Percentiles rank a stretch among this genome's conserved stretches.
phyloP scores from a whole-genome alignment of 2,329 filamentous ascomycete species.

The Aspergillus puulaauensis region DNA sequence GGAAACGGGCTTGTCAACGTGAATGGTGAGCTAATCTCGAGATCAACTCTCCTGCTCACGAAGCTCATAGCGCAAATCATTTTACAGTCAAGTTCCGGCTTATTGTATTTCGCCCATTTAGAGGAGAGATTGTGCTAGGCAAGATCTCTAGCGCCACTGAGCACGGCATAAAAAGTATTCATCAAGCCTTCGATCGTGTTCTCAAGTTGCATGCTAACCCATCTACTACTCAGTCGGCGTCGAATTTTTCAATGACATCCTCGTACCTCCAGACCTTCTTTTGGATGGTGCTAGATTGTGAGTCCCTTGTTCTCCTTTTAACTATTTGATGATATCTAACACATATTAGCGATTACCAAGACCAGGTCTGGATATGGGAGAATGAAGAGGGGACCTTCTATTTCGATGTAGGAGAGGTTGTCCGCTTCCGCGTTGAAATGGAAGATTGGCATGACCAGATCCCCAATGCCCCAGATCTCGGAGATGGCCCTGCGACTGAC shows the following conservation, averaged over 20 bases:
- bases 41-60: neutral
- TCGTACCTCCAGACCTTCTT: slow-evolving; percentile 71
- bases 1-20: slow-evolving; percentile 91
- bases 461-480: slow-evolving; percentile 66
- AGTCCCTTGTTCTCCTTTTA: slow-evolving; percentile 11
- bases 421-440: slow-evolving; percentile 79
- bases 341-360: slow-evolving; percentile 63
- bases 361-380: slow-evolving; percentile 83
- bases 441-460: slow-evolving; percentile 92
- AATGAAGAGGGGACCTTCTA: slow-evolving; percentile 72
- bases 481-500: slow-evolving; percentile 57
- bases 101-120: slow-evolving; percentile 93
- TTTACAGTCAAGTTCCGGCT: slow-evolving; percentile 81
- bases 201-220: slow-evolving; percentile 5
- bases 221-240: slow-evolving; percentile 62
- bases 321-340: slow-evolving; percentile 19
- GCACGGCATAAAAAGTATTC: slow-evolving; percentile 68
- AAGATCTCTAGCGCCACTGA: slow-evolving; percentile 74
- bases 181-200: neutral
- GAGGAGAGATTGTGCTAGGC: slow-evolving; percentile 85
- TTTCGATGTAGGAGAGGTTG: slow-evolving; percentile 87
- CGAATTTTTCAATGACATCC: slow-evolving; percentile 93
- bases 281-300: slow-evolving; percentile 78
- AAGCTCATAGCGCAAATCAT: neutral
- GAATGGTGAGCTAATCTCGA: slow-evolving; percentile 62